phyloP scores from a whole-genome alignment of 345 rosid species.

The Populus alba region DNA sequence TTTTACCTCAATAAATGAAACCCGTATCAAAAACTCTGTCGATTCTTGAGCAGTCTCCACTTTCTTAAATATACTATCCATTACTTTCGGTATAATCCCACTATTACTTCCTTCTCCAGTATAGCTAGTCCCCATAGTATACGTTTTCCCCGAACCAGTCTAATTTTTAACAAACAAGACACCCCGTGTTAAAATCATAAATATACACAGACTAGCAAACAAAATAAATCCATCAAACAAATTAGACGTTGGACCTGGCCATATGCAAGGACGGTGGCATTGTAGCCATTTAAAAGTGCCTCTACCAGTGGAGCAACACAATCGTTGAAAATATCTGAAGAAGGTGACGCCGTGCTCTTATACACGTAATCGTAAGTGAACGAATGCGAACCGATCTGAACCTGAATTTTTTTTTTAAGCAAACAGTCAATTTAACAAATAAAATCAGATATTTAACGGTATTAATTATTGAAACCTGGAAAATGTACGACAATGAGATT shows the following conservation, averaged over 20 bases:
- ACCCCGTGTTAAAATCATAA: no score
- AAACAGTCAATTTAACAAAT: background rate
- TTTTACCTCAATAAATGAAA: slow-evolving; percentile 89
- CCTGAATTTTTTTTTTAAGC: slow-evolving; percentile 33
- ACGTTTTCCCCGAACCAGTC: slow-evolving; percentile 97
- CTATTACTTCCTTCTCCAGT: slow-evolving; percentile 52
- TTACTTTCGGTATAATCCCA: slow-evolving; percentile 80
- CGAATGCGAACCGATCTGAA: slow-evolving; percentile 78
- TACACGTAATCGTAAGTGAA: slow-evolving; percentile 84
- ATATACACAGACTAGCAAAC: background rate
- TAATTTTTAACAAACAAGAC: slow-evolving; percentile 19
- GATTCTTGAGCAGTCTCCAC: slow-evolving; percentile 48
- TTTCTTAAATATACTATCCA: slow-evolving; percentile 66
- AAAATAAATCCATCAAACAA: background rate
- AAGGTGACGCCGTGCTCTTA: slow-evolving; percentile 51
- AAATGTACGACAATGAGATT: no score
- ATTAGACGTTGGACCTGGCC: slow-evolving; percentile 62
- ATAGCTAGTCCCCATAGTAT: slow-evolving; percentile 94
- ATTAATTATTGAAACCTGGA: background rate
- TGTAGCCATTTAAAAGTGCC: slow-evolving; percentile 79
- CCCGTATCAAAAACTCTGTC: slow-evolving; percentile 67
- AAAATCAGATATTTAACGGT: no score
- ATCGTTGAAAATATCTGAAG: slow-evolving; percentile 49
- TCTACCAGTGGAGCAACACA: slow-evolving; percentile 88
- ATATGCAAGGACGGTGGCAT: slow-evolving; percentile 92